Conservation (phyloP, 2,329 filamentous ascomycete genomes). For the Fusarium redolens region DNA sequence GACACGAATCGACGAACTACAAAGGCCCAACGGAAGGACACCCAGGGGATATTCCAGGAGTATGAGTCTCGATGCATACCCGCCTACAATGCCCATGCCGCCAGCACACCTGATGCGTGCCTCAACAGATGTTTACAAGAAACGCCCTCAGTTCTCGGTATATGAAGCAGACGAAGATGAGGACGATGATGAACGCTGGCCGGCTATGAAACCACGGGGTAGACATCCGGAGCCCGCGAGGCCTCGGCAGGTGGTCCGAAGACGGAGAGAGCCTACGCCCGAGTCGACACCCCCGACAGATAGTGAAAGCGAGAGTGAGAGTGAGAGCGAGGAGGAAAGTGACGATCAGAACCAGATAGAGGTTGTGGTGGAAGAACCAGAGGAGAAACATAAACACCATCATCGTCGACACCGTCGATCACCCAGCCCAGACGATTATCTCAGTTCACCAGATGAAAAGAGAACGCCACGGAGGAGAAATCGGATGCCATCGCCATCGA, state of each 20-base stretch:
- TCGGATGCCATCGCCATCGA: conserved; percentile 37
- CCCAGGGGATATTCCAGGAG: conserved; percentile 44
- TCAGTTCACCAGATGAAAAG: conserved; percentile 42
- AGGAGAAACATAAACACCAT: conserved; percentile 39
- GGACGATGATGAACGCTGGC: conserved; percentile 27
- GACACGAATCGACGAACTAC: conserved; percentile 45
- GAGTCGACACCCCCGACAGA: conserved; percentile 35
- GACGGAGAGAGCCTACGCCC: conserved; percentile 33
- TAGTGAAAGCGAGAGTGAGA: conserved; percentile 24
- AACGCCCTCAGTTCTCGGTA: conserved; percentile 44
- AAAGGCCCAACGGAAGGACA: conserved; percentile 49
- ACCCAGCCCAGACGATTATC: conserved; percentile 45
- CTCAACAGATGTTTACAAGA: conserved; percentile 48
- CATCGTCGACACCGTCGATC: conserved; percentile 23
- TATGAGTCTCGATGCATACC: conserved; percentile 46
- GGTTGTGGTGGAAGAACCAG: conserved; percentile 45
- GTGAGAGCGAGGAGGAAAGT: conserved; percentile 27
- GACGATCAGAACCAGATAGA: conserved; percentile 38
- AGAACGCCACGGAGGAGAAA: conserved; percentile 37
- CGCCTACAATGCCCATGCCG: conserved; percentile 46
- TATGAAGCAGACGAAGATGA: conserved; percentile 45
- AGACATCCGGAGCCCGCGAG: conserved; percentile 32
- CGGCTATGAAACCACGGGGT: conserved; percentile 35
- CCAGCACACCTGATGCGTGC: conserved; percentile 44
- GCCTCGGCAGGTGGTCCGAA: conserved; percentile 28